These are phyloP conservation scores for Candida nanaspora DNA, from an alignment of 805 yeast genomes.

Conservation along the genomic window DNA sequence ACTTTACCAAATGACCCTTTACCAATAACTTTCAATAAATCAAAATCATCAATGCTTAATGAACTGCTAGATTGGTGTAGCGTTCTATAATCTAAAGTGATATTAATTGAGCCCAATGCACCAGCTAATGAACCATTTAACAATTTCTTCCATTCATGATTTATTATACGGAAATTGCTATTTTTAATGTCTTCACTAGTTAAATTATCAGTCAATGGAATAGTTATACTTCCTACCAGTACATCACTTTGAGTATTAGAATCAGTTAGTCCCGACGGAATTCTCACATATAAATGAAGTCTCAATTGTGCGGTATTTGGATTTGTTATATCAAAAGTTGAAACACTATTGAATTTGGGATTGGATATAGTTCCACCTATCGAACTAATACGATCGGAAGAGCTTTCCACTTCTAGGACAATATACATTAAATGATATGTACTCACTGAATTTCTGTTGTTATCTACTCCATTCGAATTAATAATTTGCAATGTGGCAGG, in stretches of 20 bases:
- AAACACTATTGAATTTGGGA: conserved; percentile 83
- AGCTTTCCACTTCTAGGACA: conserved; percentile 91
- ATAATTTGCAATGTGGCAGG: conserved; percentile 36
- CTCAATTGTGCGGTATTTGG: conserved; percentile 39
- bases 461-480: conserved; percentile 34
- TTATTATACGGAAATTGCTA: conserved; percentile 42
- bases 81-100: conserved; percentile 27
- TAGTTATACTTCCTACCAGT: conserved; percentile 63
- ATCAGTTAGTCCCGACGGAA: conserved; percentile 56
- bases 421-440: conserved; percentile 55
- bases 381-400: conserved; percentile 84
- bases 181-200: conserved; percentile 30
- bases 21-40: conserved; percentile 88
- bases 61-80: conserved; percentile 43
- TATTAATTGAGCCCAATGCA: conserved; percentile 31
- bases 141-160: conserved; percentile 49
- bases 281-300: conserved; percentile 70
- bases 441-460: conserved; percentile 38
- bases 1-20: conserved; percentile 98
- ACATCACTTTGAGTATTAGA: conserved; percentile 48
- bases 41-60: conserved; percentile 85
- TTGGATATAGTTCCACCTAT: conserved; percentile 69
- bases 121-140: conserved; percentile 26
- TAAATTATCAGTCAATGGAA: conserved; percentile 35
- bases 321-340: conserved; percentile 82